Conservation (phyloP, 495 filamentous ascomycete species). For the Bathelium albidoporum region DNA sequence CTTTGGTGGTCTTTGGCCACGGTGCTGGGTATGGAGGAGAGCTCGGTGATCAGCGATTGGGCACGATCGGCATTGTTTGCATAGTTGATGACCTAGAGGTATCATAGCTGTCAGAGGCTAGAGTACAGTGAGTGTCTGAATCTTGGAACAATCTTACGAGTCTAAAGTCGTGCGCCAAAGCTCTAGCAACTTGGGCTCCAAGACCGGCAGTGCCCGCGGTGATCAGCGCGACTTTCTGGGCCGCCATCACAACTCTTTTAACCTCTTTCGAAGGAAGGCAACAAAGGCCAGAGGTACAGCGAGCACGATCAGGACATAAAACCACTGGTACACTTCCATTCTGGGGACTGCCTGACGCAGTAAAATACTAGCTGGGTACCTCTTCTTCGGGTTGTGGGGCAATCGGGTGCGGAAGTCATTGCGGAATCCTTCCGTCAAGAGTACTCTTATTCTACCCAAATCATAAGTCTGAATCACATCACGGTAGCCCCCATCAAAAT, state of each 20-base stretch:
- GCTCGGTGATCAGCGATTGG: slow-evolving; percentile 34
- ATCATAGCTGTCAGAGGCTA: not conserved
- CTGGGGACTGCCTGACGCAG: not conserved
- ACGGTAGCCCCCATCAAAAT: too few relatives aligned
- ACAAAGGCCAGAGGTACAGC: not conserved
- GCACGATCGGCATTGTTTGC: slow-evolving; percentile 37
- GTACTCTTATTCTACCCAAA: not conserved
- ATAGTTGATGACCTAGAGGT: slow-evolving; percentile 41
- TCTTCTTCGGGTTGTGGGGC: not conserved
- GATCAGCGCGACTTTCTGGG: slow-evolving; percentile 42
- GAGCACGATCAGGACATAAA: not conserved
- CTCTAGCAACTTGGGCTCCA: slow-evolving; percentile 42
- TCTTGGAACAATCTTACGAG: slow-evolving; percentile 24
- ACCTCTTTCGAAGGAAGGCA: not conserved
- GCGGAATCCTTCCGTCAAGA: not conserved
- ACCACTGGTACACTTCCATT: not conserved
- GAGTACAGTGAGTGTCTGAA: too few relatives aligned
- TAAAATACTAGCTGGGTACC: not conserved
- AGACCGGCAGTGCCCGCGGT: slow-evolving; percentile 48
- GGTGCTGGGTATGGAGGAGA: slow-evolving; percentile 24
- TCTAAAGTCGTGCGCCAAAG: slow-evolving; percentile 39
- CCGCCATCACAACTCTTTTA: slow-evolving; percentile 19
- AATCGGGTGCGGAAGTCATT: not conserved
- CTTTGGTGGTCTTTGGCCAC: not conserved
- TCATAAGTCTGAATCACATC: too few relatives aligned